Evolutionary conservation across 805 yeast species (phyloP).

Genomic region (Saccharomycopsis amapae): DNA sequence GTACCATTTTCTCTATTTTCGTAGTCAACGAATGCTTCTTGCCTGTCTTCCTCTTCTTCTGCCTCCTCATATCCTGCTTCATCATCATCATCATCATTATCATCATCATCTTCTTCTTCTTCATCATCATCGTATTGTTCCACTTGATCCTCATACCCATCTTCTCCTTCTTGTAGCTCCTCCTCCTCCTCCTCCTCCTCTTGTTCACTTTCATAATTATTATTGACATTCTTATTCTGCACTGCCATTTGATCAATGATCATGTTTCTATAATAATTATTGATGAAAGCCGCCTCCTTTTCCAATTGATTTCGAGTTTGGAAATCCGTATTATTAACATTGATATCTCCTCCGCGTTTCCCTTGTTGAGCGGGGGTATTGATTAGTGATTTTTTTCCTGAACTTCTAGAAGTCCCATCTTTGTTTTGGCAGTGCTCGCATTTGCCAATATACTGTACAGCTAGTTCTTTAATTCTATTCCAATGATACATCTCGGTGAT

Average conservation of each 20-base stretch:
- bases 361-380: too few species aligned
- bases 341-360: too few species aligned
- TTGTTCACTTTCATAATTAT: constrained; percentile 21
- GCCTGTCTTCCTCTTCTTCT: constrained; percentile 23
- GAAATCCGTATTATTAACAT: too few species aligned
- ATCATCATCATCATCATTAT: constrained; percentile 11
- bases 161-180: constrained; percentile 17
- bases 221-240: constrained; percentile 21
- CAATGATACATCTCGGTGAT: constrained; percentile 82
- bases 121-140: constrained; percentile 2
- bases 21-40: neutral
- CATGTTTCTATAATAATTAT: constrained; percentile 19
- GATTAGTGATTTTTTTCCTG: too few species aligned
- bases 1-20: neutral
- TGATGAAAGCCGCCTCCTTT: too few species aligned
- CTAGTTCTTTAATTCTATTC: constrained; percentile 86
- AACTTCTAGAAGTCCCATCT: too few species aligned
- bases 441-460: constrained; percentile 46
- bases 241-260: constrained; percentile 7
- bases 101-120: neutral
- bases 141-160: constrained; percentile 19
- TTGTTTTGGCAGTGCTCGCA: constrained; percentile 52
- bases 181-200: constrained; percentile 23
- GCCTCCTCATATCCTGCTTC: constrained; percentile 31
- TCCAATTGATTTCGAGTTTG: too few species aligned